Percentiles rank a stretch among this genome's conserved stretches.
phyloP scores from a whole-genome alignment of 768 basidiomycete species.

The Butyriboletus loyo region DNA sequence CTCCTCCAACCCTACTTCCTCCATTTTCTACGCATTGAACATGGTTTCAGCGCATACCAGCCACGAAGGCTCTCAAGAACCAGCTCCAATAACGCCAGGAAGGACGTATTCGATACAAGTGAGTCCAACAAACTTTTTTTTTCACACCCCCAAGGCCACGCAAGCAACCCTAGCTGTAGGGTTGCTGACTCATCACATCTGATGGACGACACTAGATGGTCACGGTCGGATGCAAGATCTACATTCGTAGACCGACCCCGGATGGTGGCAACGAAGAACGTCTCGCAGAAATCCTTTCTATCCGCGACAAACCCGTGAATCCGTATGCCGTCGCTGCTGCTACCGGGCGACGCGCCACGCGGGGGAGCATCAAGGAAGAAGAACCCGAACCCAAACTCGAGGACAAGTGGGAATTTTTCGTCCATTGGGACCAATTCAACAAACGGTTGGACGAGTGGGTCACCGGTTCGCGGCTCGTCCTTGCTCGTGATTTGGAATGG shows the following conservation, averaged over 20 bases:
- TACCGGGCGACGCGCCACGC: conserved; percentile 38
- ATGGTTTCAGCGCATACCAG: conserved; percentile 33
- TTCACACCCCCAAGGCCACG: conserved; percentile 25
- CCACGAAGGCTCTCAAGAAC: conserved; percentile 39
- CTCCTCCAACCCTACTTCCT: conserved; percentile 3
- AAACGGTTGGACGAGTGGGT: conserved; percentile 99
- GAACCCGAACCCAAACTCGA: conserved; percentile 56
- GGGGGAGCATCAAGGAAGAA: conserved; percentile 40
- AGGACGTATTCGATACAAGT: conserved; percentile 78
- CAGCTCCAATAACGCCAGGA: conserved; percentile 67
- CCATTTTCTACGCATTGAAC: not conserved
- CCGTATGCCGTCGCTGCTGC: conserved; percentile 40
- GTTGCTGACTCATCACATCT: conserved; percentile 37
- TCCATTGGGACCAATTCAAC: conserved; percentile 99
- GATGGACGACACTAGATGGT: conserved; percentile 54
- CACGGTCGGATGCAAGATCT: conserved; percentile 93
- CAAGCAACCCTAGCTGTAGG: conserved; percentile 10
- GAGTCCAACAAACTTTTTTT: conserved; percentile 28
- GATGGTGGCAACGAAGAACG: conserved; percentile 83
- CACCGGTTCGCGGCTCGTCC: conserved; percentile 78
- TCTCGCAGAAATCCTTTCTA: conserved; percentile 92
- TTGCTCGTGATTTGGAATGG: conserved; percentile 89
- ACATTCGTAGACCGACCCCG: conserved; percentile 75
- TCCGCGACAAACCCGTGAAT: conserved; percentile 79
- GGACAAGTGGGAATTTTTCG: conserved; percentile 91